Evolutionary conservation across 2,329 filamentous ascomycete genomes (phyloP), one percentile per base, ranked within the genome.

Genomic region (Paecilomyces fulvus): DNA sequence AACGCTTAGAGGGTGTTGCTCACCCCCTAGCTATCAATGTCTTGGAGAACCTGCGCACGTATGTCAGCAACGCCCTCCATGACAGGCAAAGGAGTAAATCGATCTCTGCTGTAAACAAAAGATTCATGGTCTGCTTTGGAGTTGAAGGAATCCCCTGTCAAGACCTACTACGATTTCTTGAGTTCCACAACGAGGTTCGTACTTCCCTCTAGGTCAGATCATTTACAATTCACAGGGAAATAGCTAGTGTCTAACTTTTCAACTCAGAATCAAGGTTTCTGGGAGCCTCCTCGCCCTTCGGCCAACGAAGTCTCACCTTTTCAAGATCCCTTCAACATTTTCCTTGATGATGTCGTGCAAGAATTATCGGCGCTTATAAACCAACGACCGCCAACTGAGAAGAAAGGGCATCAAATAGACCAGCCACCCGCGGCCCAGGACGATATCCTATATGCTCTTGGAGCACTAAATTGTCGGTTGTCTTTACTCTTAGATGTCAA

Each of bases 41-140:
- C 2, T 69, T 87, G 50, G 72, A 76, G 49, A 82, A 80, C 59
- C 72, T 89, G 46, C 76, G 79, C 56, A 76, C 76, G 51, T 89
- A 88, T 65, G 71, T 88, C 53, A 73, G 66, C 9, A 85, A 89
- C 70, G 77, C 82, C 8, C 69, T 84, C 56, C 75, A 77, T 49
- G 73, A 79, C 20, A 68, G 70, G 6, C 75, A 78, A 51, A 77
- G 76, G 31, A 80, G 77, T 62, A 78, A 79, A 60, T 70, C 75
- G 49, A 84, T 88, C 61, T 79, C 80, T 4, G 73, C 79, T 7
- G 69, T 79, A 14, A 88, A 89, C 64, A 84, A 85, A 65, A 80
- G 81, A 56, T 89, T 87, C 61, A 75, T 83, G 63, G 76, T 83
- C 59, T 80, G 80, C 1, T 86, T 88, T 67, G 85, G 83, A 9